Base-by-base conservation (phyloP, 192 early-diverging fungal species). In the Backusella mclennaniae region DNA sequence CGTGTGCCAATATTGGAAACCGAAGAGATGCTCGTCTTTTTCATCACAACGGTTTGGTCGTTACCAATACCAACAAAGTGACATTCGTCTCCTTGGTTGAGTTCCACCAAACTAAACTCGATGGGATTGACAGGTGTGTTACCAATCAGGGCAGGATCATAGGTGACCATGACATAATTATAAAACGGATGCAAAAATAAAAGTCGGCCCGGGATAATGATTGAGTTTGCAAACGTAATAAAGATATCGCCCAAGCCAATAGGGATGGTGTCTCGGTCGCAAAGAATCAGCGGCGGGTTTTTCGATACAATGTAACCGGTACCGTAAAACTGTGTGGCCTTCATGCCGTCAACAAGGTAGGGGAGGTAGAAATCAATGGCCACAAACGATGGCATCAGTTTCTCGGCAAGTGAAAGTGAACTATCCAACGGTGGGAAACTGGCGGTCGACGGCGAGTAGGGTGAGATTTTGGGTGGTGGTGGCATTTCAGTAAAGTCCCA, bases 141-240 rank as follows among this genome's bases (percentile, higher is more conserved):
- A 23, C 93, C 95, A 71, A 97, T 78, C 14, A 92, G 83, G 9
- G 73, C 73, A 17, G 94, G 87, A 59, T 99, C 93, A 78, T 95
- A 99, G 29, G 89, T 89, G 19, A 99, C 42, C 39, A 99, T 86
- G 3, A 91, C 91, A 85, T 93, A 93, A 85, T 96, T 97, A 77
- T 96, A 93, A 0, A 90, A 90, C 0, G 96, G 97, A 71, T 99
- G 97, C 52, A 95, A 67, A 73, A 94, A 95, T 6, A 92, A 76
- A 38, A 96, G 82, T 69, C 88, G 90, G n/a, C 89, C 97, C 0
- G 95, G 96, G 72, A 99, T 92, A 44, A 94, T 91, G n/a, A 96
- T 90, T 29, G 91, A 91, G 75, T 96, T 93, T 56, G 92, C 95
- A 80, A 99, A 91, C 0, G 93, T 95, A 44, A 99, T 84, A 46